Conservation (phyloP, 306 rosid genomes). For the Cicer cuneatum region DNA sequence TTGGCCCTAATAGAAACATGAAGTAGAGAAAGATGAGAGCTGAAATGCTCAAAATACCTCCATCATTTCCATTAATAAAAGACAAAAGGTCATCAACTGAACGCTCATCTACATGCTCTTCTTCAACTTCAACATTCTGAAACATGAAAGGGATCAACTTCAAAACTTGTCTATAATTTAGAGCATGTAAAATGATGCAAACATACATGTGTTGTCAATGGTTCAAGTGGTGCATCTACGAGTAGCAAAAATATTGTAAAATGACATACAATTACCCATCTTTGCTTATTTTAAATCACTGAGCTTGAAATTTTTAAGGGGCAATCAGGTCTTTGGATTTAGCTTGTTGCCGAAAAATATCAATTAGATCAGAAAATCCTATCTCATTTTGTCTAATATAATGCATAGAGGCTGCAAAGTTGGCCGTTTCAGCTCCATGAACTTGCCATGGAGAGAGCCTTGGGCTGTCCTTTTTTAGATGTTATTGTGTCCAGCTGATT, state of each 20-base stretch:
- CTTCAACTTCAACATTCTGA: slow-evolving; percentile 86
- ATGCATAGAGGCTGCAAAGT: background rate
- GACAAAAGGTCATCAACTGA: slow-evolving; percentile 95
- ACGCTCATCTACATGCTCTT: slow-evolving; percentile 84
- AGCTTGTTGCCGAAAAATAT: background rate
- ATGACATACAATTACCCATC: background rate
- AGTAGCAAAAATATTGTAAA: slow-evolving; percentile 8
- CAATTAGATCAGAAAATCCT: slow-evolving; percentile 28
- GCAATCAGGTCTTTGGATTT: background rate
- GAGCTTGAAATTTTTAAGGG: background rate
- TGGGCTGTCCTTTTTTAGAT: too few species aligned
- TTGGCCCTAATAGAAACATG: slow-evolving; percentile 6
- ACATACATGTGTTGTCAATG: slow-evolving; percentile 36
- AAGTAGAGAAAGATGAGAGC: slow-evolving; percentile 1
- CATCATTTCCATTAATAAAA: slow-evolving; percentile 85
- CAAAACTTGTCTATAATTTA: slow-evolving; percentile 23
- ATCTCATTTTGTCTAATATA: slow-evolving; percentile 1
- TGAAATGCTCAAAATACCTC: slow-evolving; percentile 61
- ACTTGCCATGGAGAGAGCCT: too few species aligned
- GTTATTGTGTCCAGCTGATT: too few species aligned
- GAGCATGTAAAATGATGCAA: slow-evolving; percentile 27
- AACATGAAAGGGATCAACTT: slow-evolving; percentile 39
- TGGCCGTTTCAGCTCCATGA: slow-evolving; percentile 13
- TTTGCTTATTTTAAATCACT: slow-evolving; percentile 3
- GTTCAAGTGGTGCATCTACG: background rate